Evolutionary conservation across 129 eudicot species (phyloP).

Genomic region (Daucus carota): DNA sequence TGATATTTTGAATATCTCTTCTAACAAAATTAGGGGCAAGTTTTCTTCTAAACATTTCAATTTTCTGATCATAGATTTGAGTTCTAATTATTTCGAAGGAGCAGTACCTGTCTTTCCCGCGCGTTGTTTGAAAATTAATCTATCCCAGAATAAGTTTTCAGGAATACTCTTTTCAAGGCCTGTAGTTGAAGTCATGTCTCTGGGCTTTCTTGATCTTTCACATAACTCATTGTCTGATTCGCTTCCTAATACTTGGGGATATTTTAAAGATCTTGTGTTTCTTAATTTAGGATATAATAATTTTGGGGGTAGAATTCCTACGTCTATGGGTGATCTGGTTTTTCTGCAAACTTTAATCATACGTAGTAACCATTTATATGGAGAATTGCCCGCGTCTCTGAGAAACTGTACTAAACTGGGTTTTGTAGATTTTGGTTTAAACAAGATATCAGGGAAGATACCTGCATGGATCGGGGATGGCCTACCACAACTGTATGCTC

Average conservation of each 20-base stretch:
- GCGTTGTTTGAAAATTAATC: constrained; percentile 8
- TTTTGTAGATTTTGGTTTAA: constrained; percentile 13
- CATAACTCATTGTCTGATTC: constrained; percentile 19
- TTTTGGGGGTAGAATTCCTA: constrained; percentile 22
- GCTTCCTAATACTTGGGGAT: constrained; percentile 19
- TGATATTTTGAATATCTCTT: constrained; percentile 14
- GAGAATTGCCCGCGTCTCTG: constrained; percentile 27
- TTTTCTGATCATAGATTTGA: constrained; percentile 12
- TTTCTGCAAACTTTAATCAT: constrained; percentile 3
- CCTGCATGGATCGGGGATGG: constrained; percentile 35
- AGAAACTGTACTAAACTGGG: constrained; percentile 10
- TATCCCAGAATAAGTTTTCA: constrained; percentile 26
- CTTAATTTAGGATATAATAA: constrained; percentile 24
- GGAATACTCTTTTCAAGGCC: constrained; percentile 23
- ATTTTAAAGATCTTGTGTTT: not conserved
- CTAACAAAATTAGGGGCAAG: constrained; percentile 8
- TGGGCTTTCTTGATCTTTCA: constrained; percentile 19
- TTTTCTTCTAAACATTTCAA: not conserved
- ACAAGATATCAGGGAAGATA: constrained; percentile 24
- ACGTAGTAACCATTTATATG: constrained; percentile 24
- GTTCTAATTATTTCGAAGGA: constrained; percentile 10
- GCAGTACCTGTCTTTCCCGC: constrained; percentile 10
- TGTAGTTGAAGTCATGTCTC: not conserved
- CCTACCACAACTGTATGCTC: constrained; percentile 6
- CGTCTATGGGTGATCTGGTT: not conserved